Conservation (phyloP, 257 asterid genomes). For the Solanum rostratum region DNA sequence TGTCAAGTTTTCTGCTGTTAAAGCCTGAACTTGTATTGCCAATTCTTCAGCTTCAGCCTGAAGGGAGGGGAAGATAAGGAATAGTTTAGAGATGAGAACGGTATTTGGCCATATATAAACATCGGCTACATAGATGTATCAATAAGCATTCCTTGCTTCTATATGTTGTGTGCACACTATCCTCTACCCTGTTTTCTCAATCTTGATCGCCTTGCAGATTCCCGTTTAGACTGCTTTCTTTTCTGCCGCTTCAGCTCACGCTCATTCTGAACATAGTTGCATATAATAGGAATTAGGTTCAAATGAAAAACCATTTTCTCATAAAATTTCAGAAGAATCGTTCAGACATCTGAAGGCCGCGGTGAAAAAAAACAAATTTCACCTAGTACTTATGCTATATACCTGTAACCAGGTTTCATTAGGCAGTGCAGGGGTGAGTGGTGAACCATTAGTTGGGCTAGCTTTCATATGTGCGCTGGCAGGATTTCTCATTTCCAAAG, state of each 20-base stretch:
- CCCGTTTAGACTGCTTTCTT: conserved; percentile 97
- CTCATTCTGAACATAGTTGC: conserved; percentile 43
- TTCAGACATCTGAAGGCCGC: not conserved
- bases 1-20: conserved; percentile 53
- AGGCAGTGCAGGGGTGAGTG: conserved; percentile 20
- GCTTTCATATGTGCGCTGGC: conserved; percentile 28
- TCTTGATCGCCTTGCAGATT: conserved; percentile 97
- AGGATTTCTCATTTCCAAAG: conserved; percentile 44
- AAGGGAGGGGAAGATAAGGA: not conserved
- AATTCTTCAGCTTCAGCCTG: conserved; percentile 97
- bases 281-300: not conserved
- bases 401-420: conserved; percentile 68
- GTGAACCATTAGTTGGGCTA: conserved; percentile 27
- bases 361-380: not conserved
- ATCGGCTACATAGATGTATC: not conserved
- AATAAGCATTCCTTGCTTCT: not conserved
- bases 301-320: not conserved
- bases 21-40: conserved; percentile 53
- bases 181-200: conserved; percentile 79
- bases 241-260: conserved; percentile 81
- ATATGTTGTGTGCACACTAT: not conserved
- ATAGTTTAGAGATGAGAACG: not conserved
- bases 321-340: not conserved
- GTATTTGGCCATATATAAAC: not conserved
- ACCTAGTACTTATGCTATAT: not conserved